Percentiles rank a stretch among this genome's conserved stretches.
Conservation (phyloP, 768 basidiomycete species). For the Rubroboletus satanas region DNA sequence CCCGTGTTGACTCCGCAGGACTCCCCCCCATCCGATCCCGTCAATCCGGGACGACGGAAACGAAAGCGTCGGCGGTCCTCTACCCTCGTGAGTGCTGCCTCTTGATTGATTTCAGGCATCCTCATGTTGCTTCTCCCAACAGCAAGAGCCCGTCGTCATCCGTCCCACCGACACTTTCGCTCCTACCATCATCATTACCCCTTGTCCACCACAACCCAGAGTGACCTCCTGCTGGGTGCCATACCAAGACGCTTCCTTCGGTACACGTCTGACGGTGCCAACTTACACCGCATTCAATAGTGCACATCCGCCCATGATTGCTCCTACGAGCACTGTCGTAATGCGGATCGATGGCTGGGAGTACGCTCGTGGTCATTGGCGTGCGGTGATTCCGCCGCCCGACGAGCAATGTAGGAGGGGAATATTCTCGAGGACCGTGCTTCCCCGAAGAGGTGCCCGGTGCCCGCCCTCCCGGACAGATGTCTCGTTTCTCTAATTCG, state of each 20-base stretch:
- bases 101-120: not conserved
- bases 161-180: conserved; percentile 34
- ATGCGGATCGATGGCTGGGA: conserved; percentile 39
- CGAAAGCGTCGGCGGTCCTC: conserved; percentile 15
- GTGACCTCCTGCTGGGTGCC: conserved; percentile 47
- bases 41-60: conserved; percentile 1
- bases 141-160: conserved; percentile 30
- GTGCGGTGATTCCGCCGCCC: conserved; percentile 43
- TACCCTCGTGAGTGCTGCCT: conserved; percentile 1
- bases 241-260: conserved; percentile 52
- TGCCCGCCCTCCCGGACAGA: not conserved
- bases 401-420: conserved; percentile 45
- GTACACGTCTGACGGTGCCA: conserved; percentile 48
- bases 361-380: conserved; percentile 54
- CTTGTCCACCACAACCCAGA: conserved; percentile 38
- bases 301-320: conserved; percentile 43
- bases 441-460: conserved; percentile 1
- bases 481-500: not conserved
- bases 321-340: conserved; percentile 17
- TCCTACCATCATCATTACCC: conserved; percentile 52
- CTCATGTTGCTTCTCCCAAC: not conserved
- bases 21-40: not conserved
- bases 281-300: conserved; percentile 44
- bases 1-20: not conserved
- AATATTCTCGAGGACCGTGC: conserved; percentile 36